phyloP scores from a whole-genome alignment of 2,329 filamentous ascomycete genomes.

The Mycocentrospora acerina region DNA sequence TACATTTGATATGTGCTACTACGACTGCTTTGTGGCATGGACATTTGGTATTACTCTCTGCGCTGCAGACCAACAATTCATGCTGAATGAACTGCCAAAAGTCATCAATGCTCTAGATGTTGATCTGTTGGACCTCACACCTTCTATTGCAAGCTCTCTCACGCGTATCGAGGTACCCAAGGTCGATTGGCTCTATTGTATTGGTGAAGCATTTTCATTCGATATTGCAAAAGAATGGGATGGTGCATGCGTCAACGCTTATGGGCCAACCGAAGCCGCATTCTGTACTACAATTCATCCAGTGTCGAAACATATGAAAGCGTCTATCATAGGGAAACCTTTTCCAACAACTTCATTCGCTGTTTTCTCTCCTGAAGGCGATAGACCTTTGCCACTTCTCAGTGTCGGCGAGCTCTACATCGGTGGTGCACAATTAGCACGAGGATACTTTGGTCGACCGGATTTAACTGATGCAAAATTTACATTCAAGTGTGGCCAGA shows the following conservation, averaged over 20 bases:
- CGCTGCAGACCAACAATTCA: slow-evolving; percentile 39
- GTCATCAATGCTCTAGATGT: slow-evolving; percentile 39
- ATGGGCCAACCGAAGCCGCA: slow-evolving; percentile 47
- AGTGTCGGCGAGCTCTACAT: slow-evolving; percentile 50
- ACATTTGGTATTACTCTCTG: slow-evolving; percentile 47
- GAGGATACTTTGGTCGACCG: slow-evolving; percentile 45
- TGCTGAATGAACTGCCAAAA: slow-evolving; percentile 42
- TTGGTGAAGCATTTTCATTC: slow-evolving; percentile 47
- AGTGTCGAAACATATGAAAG: slow-evolving; percentile 28
- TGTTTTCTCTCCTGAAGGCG: slow-evolving; percentile 34
- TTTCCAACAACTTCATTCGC: slow-evolving; percentile 46
- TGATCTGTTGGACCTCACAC: slow-evolving; percentile 47
- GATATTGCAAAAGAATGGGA: slow-evolving; percentile 43
- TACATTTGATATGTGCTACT: slow-evolving; percentile 52
- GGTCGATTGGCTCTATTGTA: slow-evolving; percentile 48
- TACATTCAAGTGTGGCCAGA: slow-evolving; percentile 28
- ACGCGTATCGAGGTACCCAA: slow-evolving; percentile 32
- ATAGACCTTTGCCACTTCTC: slow-evolving; percentile 40
- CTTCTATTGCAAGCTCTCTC: slow-evolving; percentile 44
- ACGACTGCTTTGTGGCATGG: slow-evolving; percentile 51
- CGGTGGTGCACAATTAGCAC: slow-evolving; percentile 49
- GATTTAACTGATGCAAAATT: slow-evolving; percentile 36
- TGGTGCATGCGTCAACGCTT: slow-evolving; percentile 47
- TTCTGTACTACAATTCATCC: slow-evolving; percentile 49
- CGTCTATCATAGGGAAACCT: slow-evolving; percentile 46